phyloP scores from a whole-genome alignment of 495 filamentous ascomycete genomes.

The Daldinia grandis region DNA sequence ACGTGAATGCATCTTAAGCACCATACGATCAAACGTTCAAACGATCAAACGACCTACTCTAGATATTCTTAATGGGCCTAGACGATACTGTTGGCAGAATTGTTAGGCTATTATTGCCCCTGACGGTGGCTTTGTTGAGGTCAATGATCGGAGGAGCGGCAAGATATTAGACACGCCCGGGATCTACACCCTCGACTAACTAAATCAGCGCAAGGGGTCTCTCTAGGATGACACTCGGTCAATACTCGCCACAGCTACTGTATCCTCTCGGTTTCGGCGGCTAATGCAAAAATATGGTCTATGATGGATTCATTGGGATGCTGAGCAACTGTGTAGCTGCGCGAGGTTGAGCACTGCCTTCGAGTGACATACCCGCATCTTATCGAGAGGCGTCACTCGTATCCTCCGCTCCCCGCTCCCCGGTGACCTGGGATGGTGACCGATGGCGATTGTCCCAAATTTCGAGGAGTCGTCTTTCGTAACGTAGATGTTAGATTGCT shows the following conservation, averaged over 20 bases:
- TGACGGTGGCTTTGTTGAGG: conserved; percentile 40
- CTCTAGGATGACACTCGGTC: conserved; percentile 37
- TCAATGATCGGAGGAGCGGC: conserved; percentile 41
- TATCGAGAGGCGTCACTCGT: conserved; percentile 37
- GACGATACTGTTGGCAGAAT: background rate
- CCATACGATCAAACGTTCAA: background rate
- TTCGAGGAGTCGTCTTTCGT: conserved; percentile 2
- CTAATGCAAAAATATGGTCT: conserved; percentile 11
- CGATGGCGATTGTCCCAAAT: conserved; percentile 18
- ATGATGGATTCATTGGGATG: background rate
- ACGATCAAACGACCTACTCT: background rate
- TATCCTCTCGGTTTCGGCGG: conserved; percentile 7
- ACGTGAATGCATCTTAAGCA: conserved; percentile 2
- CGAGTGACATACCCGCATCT: conserved; percentile 37
- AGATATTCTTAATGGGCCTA: conserved; percentile 4
- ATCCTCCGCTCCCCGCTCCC: conserved; percentile 39
- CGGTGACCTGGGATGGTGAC: conserved; percentile 27
- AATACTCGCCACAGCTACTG: conserved; percentile 28
- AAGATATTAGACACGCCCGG: conserved; percentile 37
- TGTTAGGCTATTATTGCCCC: conserved; percentile 18
- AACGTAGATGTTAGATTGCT: background rate
- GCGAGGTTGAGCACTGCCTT: conserved; percentile 21
- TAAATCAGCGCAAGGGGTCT: conserved; percentile 41
- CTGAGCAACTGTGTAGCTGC: conserved; percentile 10
- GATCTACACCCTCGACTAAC: conserved; percentile 43